Base-by-base conservation (phyloP, 2,329 filamentous ascomycete genomes). In the Hypoxylon sp. region DNA sequence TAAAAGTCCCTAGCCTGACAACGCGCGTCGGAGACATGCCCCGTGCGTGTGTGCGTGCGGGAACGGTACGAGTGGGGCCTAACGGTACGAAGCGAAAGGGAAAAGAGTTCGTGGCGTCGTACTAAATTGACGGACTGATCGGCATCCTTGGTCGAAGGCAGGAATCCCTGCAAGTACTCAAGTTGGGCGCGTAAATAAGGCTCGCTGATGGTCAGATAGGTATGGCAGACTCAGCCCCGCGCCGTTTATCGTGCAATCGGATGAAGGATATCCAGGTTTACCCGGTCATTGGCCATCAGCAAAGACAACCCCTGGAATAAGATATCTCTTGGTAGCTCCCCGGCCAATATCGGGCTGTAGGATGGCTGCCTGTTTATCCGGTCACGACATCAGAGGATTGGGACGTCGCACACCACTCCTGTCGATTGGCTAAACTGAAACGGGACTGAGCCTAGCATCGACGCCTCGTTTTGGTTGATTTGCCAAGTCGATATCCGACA, bases 101-200 rank as follows among this genome's bases (percentile, higher is more conserved):
- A 45, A 59, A 60, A 57, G 48, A 37, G 46, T 53, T 59, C 53
- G 58, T 57, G 65, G 60, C 52, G 63, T 64, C 55, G 57, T 60
- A 64, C 60, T 53, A 54, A 54, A 51, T 56, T 31, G 57, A 44
- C 46, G 50, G 42, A 55, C 32, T 55, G 59, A 55, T 46, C 40
- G 31, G 47, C 41, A 63, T 59, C 59, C 62, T 59, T 51, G 58
- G 52, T 49, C 25, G 48, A 53, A 45, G 47, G 31, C 41, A 46
- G 42, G 57, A 57, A 74, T 71, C 74, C 76, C 69, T 73, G 76
- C 68, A 67, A 69, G 59, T 60, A 61, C 64, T 62, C 58, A 43
- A 61, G 65, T 66, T 57, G 66, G 78, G 79, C 79, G 79, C 78
- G 74, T 82, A 82, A 77, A 71, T 66, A 70, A 72, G 71, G 71